Conservation (phyloP, 306 rosid species). For the Cicer bijugum region DNA sequence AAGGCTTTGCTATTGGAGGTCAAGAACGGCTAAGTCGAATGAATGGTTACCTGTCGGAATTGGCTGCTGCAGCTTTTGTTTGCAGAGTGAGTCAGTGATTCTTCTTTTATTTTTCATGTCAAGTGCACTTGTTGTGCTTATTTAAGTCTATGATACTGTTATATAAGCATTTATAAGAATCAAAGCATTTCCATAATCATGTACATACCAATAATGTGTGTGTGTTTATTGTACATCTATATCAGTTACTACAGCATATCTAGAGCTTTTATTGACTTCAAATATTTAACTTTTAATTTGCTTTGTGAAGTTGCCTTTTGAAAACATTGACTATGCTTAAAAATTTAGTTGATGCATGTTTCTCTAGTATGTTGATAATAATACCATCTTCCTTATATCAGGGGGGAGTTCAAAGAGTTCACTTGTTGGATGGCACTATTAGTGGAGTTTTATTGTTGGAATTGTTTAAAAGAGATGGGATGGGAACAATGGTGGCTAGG, state of each 20-base stretch:
- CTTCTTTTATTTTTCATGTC: conserved; percentile 17
- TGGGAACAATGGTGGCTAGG: conserved; percentile 99
- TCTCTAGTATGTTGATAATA: conserved; percentile 45
- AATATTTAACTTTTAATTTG: conserved; percentile 40
- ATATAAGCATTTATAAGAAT: conserved; percentile 32
- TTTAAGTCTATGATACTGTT: conserved; percentile 26
- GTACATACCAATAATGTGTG: conserved; percentile 12
- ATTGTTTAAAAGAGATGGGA: conserved; percentile 93
- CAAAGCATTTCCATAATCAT: conserved; percentile 29
- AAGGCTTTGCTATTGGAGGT: conserved; percentile 93
- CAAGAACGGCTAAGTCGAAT: conserved; percentile 82
- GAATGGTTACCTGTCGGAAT: conserved; percentile 91
- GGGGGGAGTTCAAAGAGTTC: conserved; percentile 99
- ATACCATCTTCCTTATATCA: conserved; percentile 56
- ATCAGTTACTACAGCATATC: conserved; percentile 29
- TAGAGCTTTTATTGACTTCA: conserved; percentile 9
- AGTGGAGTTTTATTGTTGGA: conserved; percentile 92
- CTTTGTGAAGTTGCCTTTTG: conserved; percentile 27
- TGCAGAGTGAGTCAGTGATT: conserved; percentile 72
- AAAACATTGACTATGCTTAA: conserved; percentile 35
- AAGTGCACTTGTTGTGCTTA: conserved; percentile 25
- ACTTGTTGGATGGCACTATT: conserved; percentile 90
- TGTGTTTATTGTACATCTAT: conserved; percentile 10
- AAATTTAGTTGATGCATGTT: conserved; percentile 49
- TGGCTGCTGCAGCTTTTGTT: conserved; percentile 98